Evolutionary conservation across 768 basidiomycete genomes (phyloP).

Genomic region (Sistotremastrum suecicum): DNA sequence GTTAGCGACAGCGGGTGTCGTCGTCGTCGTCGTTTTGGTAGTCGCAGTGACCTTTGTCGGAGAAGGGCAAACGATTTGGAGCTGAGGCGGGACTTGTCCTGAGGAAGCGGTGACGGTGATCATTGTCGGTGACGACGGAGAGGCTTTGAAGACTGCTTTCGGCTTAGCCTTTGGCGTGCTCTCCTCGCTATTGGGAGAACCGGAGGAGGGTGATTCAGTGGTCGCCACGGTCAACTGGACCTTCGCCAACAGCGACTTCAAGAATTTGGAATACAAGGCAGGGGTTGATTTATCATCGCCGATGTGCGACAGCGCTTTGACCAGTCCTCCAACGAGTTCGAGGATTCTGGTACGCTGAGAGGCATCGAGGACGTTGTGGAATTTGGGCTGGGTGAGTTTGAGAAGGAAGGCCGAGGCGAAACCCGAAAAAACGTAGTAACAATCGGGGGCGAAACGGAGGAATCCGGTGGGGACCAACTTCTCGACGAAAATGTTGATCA

Average conservation of each 20-base stretch:
- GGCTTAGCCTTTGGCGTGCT: no score
- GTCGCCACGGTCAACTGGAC: no score
- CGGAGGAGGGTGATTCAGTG: no score
- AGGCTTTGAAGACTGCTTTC: no score
- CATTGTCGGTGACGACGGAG: no score
- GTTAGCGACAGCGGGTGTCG: no score
- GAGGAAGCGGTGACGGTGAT: no score
- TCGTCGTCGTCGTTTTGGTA: no score
- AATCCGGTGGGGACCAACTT: conserved; percentile 38
- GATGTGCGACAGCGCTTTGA: conserved; percentile 31
- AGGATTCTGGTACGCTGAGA: conserved; percentile 28
- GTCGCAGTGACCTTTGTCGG: no score
- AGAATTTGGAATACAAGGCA: conserved; percentile 41
- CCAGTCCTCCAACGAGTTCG: conserved; percentile 26
- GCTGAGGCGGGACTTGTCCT: no score
- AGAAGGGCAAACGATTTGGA: no score
- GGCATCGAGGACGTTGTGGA: conserved; percentile 11
- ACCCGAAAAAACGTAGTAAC: conserved; percentile 24
- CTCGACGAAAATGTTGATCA: conserved; percentile 40
- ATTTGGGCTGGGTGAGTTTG: conserved; percentile 28
- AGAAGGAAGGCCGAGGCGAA: conserved; percentile 49
- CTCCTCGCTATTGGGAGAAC: no score
- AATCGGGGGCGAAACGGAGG: conserved; percentile 40
- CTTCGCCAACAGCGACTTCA: conserved; percentile 32
- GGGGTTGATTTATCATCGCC: conserved; percentile 42